These are phyloP conservation scores for Isabelozyma heimii DNA, from an alignment of 805 yeast species.

Conservation along the genomic window DNA sequence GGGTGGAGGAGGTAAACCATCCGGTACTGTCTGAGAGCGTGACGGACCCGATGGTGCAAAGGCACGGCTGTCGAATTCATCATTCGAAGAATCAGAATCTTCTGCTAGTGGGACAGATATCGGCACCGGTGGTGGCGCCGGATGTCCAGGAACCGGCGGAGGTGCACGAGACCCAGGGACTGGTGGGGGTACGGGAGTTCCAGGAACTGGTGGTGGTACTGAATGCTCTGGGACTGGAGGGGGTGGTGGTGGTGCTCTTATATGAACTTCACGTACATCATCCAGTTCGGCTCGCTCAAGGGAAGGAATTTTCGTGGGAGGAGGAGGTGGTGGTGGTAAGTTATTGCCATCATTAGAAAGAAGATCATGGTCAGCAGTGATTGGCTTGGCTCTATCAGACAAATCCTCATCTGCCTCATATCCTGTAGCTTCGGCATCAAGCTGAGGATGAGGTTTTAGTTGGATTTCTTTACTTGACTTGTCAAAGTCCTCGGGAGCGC, in stretches of 20 bases:
- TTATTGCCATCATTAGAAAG: not conserved
- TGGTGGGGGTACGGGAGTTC: constrained; percentile 13
- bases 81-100: constrained; percentile 6
- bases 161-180: constrained; percentile 8
- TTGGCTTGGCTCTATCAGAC: constrained; percentile 23
- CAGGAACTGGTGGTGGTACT: constrained; percentile 8
- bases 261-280: constrained; percentile 1
- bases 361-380: not conserved
- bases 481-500: constrained; percentile 5
- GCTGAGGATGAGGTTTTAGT: constrained; percentile 5
- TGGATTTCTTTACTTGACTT: constrained; percentile 10
- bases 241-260: constrained; percentile 9
- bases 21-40: constrained; percentile 9
- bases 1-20: constrained; percentile 6
- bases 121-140: constrained; percentile 2
- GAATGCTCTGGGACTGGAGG: constrained; percentile 9
- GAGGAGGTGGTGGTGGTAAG: constrained; percentile 4
- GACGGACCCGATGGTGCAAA: constrained; percentile 11
- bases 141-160: constrained; percentile 16
- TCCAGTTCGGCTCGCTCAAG: not conserved
- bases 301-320: constrained; percentile 3
- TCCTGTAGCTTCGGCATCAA: constrained; percentile 46
- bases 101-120: constrained; percentile 2
- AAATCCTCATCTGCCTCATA: constrained; percentile 67
- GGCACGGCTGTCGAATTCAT: constrained; percentile 20